These are phyloP conservation scores for Stephania yunnanensis DNA, from an alignment of 164 flowering plant genomes.

Conservation along the genomic window DNA sequence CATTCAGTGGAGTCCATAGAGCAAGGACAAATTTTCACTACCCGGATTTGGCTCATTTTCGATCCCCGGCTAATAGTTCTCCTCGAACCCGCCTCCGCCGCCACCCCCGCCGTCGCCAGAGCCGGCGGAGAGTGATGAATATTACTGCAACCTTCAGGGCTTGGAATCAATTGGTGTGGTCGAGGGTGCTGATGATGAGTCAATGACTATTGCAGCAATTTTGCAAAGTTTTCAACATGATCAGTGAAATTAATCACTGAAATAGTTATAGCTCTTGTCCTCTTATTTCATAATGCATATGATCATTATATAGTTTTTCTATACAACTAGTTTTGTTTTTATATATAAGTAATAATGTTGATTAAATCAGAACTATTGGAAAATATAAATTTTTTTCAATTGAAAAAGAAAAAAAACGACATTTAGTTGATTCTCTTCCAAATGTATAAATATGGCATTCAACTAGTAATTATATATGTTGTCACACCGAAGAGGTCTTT, in stretches of 20 bases:
- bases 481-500: too few relatives aligned
- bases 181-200: slow-evolving; percentile 23
- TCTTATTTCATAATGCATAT: slow-evolving; percentile 8
- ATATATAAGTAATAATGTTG: too few relatives aligned
- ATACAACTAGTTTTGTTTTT: too few relatives aligned
- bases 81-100: slow-evolving; percentile 1
- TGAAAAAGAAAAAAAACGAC: too few relatives aligned
- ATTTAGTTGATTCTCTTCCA: too few relatives aligned
- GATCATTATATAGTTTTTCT: too few relatives aligned
- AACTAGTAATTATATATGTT: too few relatives aligned
- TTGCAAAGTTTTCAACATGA: slow-evolving; percentile 21
- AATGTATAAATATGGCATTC: too few relatives aligned
- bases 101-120: slow-evolving; percentile 15
- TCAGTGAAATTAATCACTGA: neutral
- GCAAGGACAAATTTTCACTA: slow-evolving; percentile 33
- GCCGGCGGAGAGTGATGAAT: neutral
- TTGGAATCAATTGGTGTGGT: neutral
- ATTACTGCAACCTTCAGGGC: neutral
- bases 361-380: too few relatives aligned
- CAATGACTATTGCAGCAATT: slow-evolving; percentile 31
- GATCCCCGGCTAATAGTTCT: neutral
- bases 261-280: slow-evolving; percentile 4
- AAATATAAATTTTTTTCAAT: too few relatives aligned
- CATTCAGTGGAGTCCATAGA: slow-evolving; percentile 28
- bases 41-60: slow-evolving; percentile 15